Percentiles rank a stretch among this genome's conserved stretches.
Evolutionary conservation across 345 rosid species (phyloP).

Genomic region (Pseudoturritis turrita): DNA sequence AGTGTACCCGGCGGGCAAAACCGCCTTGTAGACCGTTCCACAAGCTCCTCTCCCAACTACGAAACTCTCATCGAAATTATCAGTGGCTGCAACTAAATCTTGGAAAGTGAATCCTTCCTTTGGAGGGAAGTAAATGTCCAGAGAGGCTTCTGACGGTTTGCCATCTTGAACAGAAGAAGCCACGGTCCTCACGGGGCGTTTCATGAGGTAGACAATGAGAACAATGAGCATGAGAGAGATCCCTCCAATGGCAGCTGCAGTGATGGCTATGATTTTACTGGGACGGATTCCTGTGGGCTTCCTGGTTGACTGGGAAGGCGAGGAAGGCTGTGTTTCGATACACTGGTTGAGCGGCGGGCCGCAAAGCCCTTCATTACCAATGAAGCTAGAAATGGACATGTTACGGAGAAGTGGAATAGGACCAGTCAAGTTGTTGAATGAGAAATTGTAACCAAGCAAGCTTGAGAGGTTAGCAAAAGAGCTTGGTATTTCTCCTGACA

Average conservation of each 20-base stretch:
- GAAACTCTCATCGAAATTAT: slow-evolving; percentile 67
- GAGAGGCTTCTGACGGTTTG: slow-evolving; percentile 13
- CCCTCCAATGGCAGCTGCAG: slow-evolving; percentile 65
- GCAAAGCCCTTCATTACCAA: slow-evolving; percentile 66
- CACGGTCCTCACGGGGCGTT: slow-evolving; percentile 40
- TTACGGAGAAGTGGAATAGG: slow-evolving; percentile 48
- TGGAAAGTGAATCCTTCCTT: slow-evolving; percentile 75
- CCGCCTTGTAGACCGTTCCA: slow-evolving; percentile 83
- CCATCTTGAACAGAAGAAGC: slow-evolving; percentile 40
- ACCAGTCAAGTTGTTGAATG: slow-evolving; percentile 66
- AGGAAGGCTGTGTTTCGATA: slow-evolving; percentile 27
- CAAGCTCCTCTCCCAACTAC: slow-evolving; percentile 85
- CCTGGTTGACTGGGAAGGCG: slow-evolving; percentile 30
- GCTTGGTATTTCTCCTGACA: slow-evolving; percentile 68
- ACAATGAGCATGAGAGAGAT: slow-evolving; percentile 59
- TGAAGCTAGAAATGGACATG: slow-evolving; percentile 49
- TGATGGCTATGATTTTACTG: slow-evolving; percentile 58
- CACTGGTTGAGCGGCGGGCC: slow-evolving; percentile 64
- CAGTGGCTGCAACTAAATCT: slow-evolving; percentile 69
- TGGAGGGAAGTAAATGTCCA: slow-evolving; percentile 70
- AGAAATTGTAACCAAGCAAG: slow-evolving; percentile 79
- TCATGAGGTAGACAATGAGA: slow-evolving; percentile 53
- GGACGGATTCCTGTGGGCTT: slow-evolving; percentile 22
- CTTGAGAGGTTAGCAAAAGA: slow-evolving; percentile 64
- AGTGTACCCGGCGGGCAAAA: slow-evolving; percentile 48